phyloP scores from a whole-genome alignment of 495 filamentous ascomycete species.

The Copromyces sp. region DNA sequence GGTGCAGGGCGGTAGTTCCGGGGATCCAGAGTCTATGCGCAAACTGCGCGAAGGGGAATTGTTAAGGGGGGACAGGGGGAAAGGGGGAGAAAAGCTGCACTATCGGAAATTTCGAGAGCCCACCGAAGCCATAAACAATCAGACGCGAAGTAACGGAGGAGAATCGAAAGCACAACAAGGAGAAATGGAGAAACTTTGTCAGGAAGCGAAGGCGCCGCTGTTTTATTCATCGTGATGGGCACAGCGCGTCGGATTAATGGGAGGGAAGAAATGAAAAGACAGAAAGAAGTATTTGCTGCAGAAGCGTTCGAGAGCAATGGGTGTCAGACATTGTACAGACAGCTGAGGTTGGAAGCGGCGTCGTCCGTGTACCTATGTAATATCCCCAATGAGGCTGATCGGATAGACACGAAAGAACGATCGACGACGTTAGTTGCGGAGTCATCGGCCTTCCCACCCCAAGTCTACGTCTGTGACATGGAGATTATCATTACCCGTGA shows the following conservation, averaged over 20 bases:
- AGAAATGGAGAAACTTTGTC: background rate
- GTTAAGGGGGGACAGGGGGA: background rate
- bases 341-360: background rate
- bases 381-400: background rate
- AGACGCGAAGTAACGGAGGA: background rate
- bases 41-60: slow-evolving; percentile 8
- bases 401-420: background rate
- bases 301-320: background rate
- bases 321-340: background rate
- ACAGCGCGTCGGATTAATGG: background rate
- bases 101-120: background rate
- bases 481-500: background rate
- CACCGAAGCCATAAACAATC: background rate
- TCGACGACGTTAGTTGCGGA: background rate
- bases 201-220: background rate
- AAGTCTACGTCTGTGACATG: background rate
- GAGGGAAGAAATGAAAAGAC: background rate
- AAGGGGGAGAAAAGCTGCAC: background rate
- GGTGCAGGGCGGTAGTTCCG: slow-evolving; percentile 6
- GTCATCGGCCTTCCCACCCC: background rate
- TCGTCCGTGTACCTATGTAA: background rate
- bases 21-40: slow-evolving; percentile 9
- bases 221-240: background rate
- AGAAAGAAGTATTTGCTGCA: background rate
- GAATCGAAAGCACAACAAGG: background rate